A percentile compares a stretch with the other conserved stretches of the same genome.
Evolutionary conservation across 768 basidiomycete species (phyloP).

Genomic region (Phanerodontia chrysosporium): DNA sequence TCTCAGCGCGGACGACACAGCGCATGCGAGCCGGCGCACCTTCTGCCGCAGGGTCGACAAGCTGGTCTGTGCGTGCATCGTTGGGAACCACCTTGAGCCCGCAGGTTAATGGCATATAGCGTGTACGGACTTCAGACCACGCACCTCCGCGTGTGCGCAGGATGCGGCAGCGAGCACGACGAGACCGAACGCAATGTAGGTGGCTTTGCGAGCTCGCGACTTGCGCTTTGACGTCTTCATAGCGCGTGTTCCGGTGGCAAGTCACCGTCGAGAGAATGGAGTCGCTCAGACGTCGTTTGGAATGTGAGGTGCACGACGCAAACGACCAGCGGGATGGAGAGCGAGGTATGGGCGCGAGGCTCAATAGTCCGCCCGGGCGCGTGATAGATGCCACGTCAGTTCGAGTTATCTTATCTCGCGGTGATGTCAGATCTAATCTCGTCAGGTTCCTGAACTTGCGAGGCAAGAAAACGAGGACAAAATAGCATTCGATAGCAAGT

Average conservation of each 20-base stretch:
- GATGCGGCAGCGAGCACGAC: conserved; percentile 24
- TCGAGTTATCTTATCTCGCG: not conserved
- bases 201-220: conserved; percentile 21
- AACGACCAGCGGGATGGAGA: not conserved
- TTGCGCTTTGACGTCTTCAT: conserved; percentile 10
- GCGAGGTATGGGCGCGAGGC: not conserved
- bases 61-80: conserved; percentile 5
- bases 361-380: not conserved
- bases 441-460: not conserved
- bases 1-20: not conserved
- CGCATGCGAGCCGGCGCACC: conserved; percentile 17
- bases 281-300: no score
- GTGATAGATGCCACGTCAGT: conserved; percentile 11
- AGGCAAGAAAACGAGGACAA: not conserved
- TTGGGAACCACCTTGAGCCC: not conserved
- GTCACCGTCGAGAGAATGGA: not conserved
- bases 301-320: not conserved
- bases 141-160: conserved; percentile 12
- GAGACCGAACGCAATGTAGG: conserved; percentile 27
- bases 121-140: not conserved
- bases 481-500: not conserved
- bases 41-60: conserved; percentile 19
- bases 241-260: not conserved
- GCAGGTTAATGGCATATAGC: conserved; percentile 1
- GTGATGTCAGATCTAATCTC: conserved; percentile 9